Conservation (phyloP, 352 stramenopile species). For the Pythium phragmitis region DNA sequence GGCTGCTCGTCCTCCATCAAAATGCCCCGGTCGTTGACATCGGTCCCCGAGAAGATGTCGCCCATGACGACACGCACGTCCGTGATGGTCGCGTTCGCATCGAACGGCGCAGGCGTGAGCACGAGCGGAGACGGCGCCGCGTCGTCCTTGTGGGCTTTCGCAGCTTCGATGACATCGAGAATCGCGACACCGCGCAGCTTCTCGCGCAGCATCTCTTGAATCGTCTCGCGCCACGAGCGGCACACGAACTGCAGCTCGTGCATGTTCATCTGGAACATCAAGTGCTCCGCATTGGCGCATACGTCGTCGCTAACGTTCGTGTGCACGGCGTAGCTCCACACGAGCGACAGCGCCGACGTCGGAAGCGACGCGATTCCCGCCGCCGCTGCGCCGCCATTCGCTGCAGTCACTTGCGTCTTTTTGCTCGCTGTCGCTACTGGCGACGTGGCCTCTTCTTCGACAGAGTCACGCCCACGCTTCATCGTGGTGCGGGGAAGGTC, state of each 20-base stretch:
- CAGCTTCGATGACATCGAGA: slow-evolving; percentile 9
- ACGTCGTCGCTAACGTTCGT: slow-evolving; percentile 16
- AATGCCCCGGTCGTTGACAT: slow-evolving; percentile 17
- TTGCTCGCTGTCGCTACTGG: background rate
- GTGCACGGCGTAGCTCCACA: slow-evolving; percentile 23
- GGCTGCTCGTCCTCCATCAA: slow-evolving; percentile 20
- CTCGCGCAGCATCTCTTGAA: slow-evolving; percentile 15
- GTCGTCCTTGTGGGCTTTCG: slow-evolving; percentile 1
- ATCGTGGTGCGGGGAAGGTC: background rate
- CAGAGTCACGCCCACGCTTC: slow-evolving; percentile 12
- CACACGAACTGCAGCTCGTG: slow-evolving; percentile 25
- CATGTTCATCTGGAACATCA: slow-evolving; percentile 8
- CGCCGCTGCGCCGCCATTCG: background rate
- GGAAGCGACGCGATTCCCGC: slow-evolving; percentile 12
- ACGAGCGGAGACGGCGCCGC: slow-evolving; percentile 6
- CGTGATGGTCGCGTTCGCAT: slow-evolving; percentile 7
- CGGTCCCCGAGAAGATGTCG: slow-evolving; percentile 17
- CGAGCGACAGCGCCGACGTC: slow-evolving; percentile 7
- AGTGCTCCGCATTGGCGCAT: slow-evolving; percentile 18
- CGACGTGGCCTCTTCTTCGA: background rate
- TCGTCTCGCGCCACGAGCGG: slow-evolving; percentile 12
- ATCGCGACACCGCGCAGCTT: slow-evolving; percentile 13
- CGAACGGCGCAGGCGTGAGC: slow-evolving; percentile 2
- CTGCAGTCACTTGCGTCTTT: too few species aligned
- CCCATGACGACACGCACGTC: slow-evolving; percentile 21